phyloP scores from a whole-genome alignment of 495 filamentous ascomycete species.

The Penicillium samsonianum region DNA sequence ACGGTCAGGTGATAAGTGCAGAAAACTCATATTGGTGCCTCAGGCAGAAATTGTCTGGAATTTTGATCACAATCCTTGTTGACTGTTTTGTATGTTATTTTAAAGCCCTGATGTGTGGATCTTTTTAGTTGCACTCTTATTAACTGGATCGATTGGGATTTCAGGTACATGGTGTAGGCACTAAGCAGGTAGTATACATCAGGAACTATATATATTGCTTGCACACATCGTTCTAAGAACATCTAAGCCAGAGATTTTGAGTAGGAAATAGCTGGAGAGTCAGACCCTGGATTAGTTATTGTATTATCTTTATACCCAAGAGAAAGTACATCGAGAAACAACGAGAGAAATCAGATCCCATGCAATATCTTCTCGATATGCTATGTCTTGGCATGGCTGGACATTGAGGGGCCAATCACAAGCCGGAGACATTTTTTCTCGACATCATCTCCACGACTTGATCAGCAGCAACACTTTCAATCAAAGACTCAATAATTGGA shows the following conservation, averaged over 20 bases:
- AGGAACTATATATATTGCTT: slow-evolving; percentile 4
- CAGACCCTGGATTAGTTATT: not conserved
- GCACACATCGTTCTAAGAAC: not conserved
- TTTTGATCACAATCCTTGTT: not conserved
- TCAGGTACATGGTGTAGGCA: not conserved
- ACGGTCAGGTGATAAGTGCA: slow-evolving; percentile 36
- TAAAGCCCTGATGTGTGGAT: not conserved
- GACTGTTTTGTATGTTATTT: not conserved
- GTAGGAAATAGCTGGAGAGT: not conserved
- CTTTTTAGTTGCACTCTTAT: not conserved
- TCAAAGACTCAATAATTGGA: not conserved
- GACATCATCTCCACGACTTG: slow-evolving; percentile 25
- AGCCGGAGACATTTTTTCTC: slow-evolving; percentile 38
- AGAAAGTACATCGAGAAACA: not conserved
- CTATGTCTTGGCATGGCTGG: slow-evolving; percentile 13
- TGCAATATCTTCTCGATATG: slow-evolving; percentile 5
- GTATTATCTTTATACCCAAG: not conserved
- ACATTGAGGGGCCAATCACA: slow-evolving; percentile 32
- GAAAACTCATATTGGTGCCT: slow-evolving; percentile 30
- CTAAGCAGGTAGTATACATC: not conserved
- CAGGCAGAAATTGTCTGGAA: slow-evolving; percentile 18
- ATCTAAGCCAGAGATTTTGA: not conserved
- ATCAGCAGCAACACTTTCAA: slow-evolving; percentile 11
- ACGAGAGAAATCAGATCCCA: not conserved
- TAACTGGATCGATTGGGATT: not conserved